Conservation (phyloP, 306 rosid species). For the Cicer pinnatifidum region DNA sequence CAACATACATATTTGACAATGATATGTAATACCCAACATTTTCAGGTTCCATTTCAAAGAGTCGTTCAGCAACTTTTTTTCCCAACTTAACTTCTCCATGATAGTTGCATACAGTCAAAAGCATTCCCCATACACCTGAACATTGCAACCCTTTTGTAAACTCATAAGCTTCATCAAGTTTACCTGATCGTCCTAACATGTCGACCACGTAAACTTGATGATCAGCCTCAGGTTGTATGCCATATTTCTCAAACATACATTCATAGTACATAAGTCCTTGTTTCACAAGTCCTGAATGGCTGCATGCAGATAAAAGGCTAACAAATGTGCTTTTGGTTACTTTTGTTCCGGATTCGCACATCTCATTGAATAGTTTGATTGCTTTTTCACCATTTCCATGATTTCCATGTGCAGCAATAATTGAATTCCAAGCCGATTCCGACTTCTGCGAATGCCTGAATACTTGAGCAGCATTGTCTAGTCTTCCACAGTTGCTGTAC, state of each 20-base stretch:
- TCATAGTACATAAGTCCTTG: conserved; percentile 58
- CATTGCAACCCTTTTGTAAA: conserved; percentile 45
- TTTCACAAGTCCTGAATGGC: conserved; percentile 58
- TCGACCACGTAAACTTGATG: conserved; percentile 62
- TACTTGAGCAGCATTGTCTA: conserved; percentile 56
- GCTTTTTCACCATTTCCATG: conserved; percentile 61
- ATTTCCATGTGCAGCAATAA: conserved; percentile 60
- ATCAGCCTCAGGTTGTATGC: conserved; percentile 56
- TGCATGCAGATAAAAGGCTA: conserved; percentile 67
- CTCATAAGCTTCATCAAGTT: conserved; percentile 54
- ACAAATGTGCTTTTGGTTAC: conserved; percentile 64
- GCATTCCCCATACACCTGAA: conserved; percentile 66
- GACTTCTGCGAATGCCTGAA: conserved; percentile 55
- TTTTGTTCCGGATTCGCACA: conserved; percentile 48
- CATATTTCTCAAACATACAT: conserved; percentile 51
- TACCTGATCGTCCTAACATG: conserved; percentile 64
- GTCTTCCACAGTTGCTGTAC: conserved; percentile 61
- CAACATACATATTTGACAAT: conserved; percentile 66
- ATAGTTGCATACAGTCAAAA: conserved; percentile 61
- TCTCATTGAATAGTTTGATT: conserved; percentile 52
- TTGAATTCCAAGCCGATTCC: conserved; percentile 62
- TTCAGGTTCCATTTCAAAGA: conserved; percentile 58
- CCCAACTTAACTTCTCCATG: conserved; percentile 67
- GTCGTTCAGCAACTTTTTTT: conserved; percentile 52
- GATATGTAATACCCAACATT: conserved; percentile 68